Conservation (phyloP, 2,329 filamentous ascomycete species). For the Pseudogymnoascus sp. region DNA sequence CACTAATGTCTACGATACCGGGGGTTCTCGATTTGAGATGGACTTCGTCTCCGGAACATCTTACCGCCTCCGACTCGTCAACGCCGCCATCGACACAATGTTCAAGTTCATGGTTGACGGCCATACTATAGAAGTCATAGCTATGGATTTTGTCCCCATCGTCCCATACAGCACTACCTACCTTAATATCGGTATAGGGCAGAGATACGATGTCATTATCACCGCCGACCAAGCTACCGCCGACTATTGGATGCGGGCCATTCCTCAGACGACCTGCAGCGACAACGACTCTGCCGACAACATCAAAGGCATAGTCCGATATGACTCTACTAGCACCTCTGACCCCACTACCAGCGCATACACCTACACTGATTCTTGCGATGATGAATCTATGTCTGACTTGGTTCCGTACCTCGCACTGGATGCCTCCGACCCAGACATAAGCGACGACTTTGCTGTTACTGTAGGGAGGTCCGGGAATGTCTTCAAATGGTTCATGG, state of each 20-base stretch:
- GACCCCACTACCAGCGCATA: slow-evolving; percentile 23
- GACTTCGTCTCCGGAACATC: slow-evolving; percentile 34
- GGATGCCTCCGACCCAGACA: slow-evolving; percentile 9
- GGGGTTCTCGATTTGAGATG: slow-evolving; percentile 27
- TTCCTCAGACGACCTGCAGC: slow-evolving; percentile 45
- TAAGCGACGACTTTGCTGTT: slow-evolving; percentile 24
- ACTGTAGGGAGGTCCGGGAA: slow-evolving; percentile 20
- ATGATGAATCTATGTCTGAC: slow-evolving; percentile 22
- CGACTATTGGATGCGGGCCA: slow-evolving; percentile 51
- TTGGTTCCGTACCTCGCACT: slow-evolving; percentile 23
- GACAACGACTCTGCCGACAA: slow-evolving; percentile 41
- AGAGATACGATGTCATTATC: slow-evolving; percentile 39
- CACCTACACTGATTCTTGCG: slow-evolving; percentile 21
- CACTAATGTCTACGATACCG: slow-evolving; percentile 23
- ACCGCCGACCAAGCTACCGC: slow-evolving; percentile 37
- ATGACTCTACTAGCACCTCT: slow-evolving; percentile 39
- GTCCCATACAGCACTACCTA: slow-evolving; percentile 38
- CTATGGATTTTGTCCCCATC: slow-evolving; percentile 56
- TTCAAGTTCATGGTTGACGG: slow-evolving; percentile 42
- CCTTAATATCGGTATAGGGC: slow-evolving; percentile 46
- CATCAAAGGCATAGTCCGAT: slow-evolving; percentile 40
- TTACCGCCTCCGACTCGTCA: slow-evolving; percentile 41
- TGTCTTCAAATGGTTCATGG: slow-evolving; percentile 40
- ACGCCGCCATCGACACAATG: slow-evolving; percentile 34
- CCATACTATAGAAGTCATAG: slow-evolving; percentile 50